These are phyloP conservation scores for Talaromyces sp. DNA, from an alignment of 2,329 filamentous ascomycete species.

Conservation along the genomic window DNA sequence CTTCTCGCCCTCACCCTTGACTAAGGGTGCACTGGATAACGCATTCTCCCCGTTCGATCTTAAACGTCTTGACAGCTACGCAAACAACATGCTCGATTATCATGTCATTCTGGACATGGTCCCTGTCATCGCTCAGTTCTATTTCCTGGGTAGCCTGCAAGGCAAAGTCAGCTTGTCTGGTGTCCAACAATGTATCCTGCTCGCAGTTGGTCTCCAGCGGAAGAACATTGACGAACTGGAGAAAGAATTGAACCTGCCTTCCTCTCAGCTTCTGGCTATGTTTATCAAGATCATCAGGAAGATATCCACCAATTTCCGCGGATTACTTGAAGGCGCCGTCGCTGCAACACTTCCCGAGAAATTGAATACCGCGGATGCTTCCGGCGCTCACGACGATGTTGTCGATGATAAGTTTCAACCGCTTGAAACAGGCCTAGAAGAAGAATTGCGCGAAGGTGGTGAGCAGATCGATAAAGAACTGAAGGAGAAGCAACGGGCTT, in stretches of 20 bases:
- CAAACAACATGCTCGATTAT: slow-evolving; percentile 96
- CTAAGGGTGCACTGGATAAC: slow-evolving; percentile 69
- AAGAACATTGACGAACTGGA: slow-evolving; percentile 79
- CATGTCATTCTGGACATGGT: slow-evolving; percentile 94
- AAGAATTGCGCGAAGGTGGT: slow-evolving; percentile 79
- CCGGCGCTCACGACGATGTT: slow-evolving; percentile 63
- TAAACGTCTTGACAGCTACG: slow-evolving; percentile 90
- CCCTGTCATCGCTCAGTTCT: slow-evolving; percentile 72
- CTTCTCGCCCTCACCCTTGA: slow-evolving; percentile 53
- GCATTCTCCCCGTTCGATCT: slow-evolving; percentile 86
- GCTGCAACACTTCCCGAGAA: slow-evolving; percentile 57
- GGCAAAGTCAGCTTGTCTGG: slow-evolving; percentile 64
- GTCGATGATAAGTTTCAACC: slow-evolving; percentile 64
- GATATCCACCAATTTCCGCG: slow-evolving; percentile 70
- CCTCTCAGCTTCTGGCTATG: slow-evolving; percentile 84
- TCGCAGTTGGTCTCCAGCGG: slow-evolving; percentile 86
- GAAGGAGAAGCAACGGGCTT: slow-evolving; percentile 72
- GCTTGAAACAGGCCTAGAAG: slow-evolving; percentile 65
- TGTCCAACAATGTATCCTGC: slow-evolving; percentile 79
- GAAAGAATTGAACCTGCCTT: slow-evolving; percentile 67
- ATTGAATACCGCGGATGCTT: slow-evolving; percentile 39
- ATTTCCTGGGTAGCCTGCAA: slow-evolving; percentile 74
- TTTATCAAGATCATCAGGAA: slow-evolving; percentile 96
- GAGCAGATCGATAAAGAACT: slow-evolving; percentile 68
- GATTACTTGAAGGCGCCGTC: slow-evolving; percentile 68